A percentile compares a stretch with the other conserved stretches of the same genome.
Conservation (phyloP, 345 rosid species). For the Aquilaria sinensis region DNA sequence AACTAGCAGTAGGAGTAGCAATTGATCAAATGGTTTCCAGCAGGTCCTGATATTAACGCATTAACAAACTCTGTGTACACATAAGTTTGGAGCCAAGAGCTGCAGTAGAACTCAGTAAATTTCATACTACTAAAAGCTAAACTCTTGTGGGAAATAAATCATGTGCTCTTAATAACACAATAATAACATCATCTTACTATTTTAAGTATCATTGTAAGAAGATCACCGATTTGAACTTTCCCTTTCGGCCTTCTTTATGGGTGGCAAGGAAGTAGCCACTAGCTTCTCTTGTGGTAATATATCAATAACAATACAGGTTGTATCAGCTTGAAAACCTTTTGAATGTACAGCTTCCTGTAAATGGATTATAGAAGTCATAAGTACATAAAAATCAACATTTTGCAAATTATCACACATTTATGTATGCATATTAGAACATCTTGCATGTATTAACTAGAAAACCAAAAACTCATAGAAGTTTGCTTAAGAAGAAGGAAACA, state of each 20-base stretch:
- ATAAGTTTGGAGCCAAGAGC: too few species aligned
- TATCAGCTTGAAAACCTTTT: constrained; percentile 96
- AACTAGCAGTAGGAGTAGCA: too few species aligned
- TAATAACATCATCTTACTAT: too few species aligned
- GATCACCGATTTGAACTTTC: constrained; percentile 80
- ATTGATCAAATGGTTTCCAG: too few species aligned
- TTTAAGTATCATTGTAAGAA: constrained; percentile 36
- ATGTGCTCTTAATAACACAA: too few species aligned
- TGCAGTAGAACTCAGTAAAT: too few species aligned
- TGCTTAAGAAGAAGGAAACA: neutral
- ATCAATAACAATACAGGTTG: constrained; percentile 96
- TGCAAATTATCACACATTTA: neutral
- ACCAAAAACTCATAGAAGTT: neutral
- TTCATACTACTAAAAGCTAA: too few species aligned
- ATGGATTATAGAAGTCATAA: constrained; percentile 12
- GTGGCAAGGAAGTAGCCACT: constrained; percentile 54
- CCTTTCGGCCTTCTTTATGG: constrained; percentile 75
- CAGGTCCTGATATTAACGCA: too few species aligned
- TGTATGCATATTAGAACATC: neutral
- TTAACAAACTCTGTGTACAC: too few species aligned
- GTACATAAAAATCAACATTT: constrained; percentile 5
- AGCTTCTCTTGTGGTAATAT: constrained; percentile 82
- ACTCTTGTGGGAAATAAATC: too few species aligned
- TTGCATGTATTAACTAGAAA: neutral
- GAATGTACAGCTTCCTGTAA: constrained; percentile 72